A percentile compares a stretch with the other conserved stretches of the same genome.
Evolutionary conservation across 2,329 filamentous ascomycete species (phyloP).

Genomic region (Amesomyces nigricolor): DNA sequence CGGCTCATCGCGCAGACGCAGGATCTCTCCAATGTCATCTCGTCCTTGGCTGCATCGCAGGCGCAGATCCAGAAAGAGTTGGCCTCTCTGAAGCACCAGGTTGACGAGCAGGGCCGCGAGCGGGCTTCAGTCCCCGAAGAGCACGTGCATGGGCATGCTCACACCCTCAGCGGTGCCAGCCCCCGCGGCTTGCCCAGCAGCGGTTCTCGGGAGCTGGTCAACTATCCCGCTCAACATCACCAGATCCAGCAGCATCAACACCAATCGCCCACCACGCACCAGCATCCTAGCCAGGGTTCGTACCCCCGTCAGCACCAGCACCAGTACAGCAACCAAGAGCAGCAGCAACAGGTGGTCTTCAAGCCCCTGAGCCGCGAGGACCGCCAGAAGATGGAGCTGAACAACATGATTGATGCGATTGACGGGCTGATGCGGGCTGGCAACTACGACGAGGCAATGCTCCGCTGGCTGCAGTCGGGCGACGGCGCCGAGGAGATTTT

Average conservation of each 20-base stretch:
- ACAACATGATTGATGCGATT: slow-evolving; percentile 52
- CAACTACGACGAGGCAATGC: slow-evolving; percentile 56
- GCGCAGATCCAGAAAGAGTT: slow-evolving; percentile 61
- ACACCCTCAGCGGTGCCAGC: slow-evolving; percentile 20
- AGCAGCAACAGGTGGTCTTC: slow-evolving; percentile 33
- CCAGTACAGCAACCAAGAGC: slow-evolving; percentile 22
- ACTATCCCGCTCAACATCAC: slow-evolving; percentile 24
- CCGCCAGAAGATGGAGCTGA: slow-evolving; percentile 49
- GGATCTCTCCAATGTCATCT: slow-evolving; percentile 62
- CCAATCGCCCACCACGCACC: slow-evolving; percentile 22
- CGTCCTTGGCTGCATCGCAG: slow-evolving; percentile 63
- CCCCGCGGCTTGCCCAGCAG: slow-evolving; percentile 18
- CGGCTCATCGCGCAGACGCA: slow-evolving; percentile 63
- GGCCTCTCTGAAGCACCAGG: slow-evolving; percentile 37
- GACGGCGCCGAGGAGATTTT: slow-evolving; percentile 57
- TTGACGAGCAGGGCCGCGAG: slow-evolving; percentile 26
- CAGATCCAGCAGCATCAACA: slow-evolving; percentile 22
- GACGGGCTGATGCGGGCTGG: slow-evolving; percentile 56
- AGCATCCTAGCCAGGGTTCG: slow-evolving; percentile 22
- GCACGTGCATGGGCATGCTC: slow-evolving; percentile 17
- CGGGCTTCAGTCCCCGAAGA: slow-evolving; percentile 11
- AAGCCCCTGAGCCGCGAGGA: slow-evolving; percentile 39
- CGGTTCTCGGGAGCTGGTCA: slow-evolving; percentile 19
- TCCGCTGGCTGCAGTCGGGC: slow-evolving; percentile 61
- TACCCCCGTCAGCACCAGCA: slow-evolving; percentile 24